Base-by-base conservation (phyloP, 495 filamentous ascomycete genomes). In the Sporormia fimetaria region DNA sequence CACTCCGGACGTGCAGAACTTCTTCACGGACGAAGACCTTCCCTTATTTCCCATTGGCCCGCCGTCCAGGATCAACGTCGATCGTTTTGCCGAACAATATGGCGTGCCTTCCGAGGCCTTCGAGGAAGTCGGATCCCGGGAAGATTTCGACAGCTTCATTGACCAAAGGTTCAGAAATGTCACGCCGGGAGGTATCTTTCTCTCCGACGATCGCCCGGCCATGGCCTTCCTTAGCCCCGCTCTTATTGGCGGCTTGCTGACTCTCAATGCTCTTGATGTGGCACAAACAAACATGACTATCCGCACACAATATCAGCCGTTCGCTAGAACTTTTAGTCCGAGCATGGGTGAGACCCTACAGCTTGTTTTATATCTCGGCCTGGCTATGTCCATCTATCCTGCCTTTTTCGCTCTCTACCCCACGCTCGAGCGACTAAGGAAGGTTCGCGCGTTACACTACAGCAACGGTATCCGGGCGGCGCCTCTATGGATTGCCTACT, bases 391-490 rank as follows among this genome's bases (percentile, higher is more conserved):
- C 12, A 76, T 75, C 0, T 90, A 76, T 56, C 86, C 86, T 4
- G 83, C 75, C 18, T 84, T 94, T 63, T 92, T 90, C 51, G 75
- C 80, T 1, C 68, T 94, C 12, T 94, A 94, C 60, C 82, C 83
- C 17, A 90, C 83, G 2, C 57, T 80, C 3, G 86, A 94, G 57
- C 69, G 86, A 8, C 64, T 83, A 8, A 61, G 77, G 6, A 78
- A 84, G 37, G 80, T 94, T 21, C 69, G 87, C 22, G 80, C 81
- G 10, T 63, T 94, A 29, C 80, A 94, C 52, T 94, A 88, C 24
- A 50, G 44, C 39, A 57, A 57, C 29, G 54, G 82, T 38, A 81
- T 87, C n/a, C 66, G 78, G 28, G 71, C 72, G 0, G 53, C 83
- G 1, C 80, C 81, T 3, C 63, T 90, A 8, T 90, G 83, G 57